These are phyloP conservation scores for Phytophthora palmivora DNA, from an alignment of 352 stramenopile species.

Conservation along the genomic window DNA sequence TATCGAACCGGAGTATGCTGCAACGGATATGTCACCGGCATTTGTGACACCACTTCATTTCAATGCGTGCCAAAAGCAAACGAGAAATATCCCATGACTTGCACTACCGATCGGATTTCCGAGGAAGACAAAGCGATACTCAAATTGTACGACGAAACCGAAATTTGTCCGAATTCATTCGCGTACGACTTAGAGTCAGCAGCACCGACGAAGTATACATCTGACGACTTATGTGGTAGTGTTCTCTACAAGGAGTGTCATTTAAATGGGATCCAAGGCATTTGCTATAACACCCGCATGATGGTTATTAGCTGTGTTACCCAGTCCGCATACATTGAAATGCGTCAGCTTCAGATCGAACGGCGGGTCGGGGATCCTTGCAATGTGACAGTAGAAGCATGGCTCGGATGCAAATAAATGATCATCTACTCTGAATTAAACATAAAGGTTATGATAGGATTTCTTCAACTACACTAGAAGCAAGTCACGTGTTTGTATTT, in stretches of 20 bases:
- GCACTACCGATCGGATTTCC: slow-evolving; percentile 26
- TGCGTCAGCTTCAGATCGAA: slow-evolving; percentile 45
- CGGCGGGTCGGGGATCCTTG: slow-evolving; percentile 36
- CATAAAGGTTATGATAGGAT: no score
- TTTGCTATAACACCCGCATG: slow-evolving; percentile 59
- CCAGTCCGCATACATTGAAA: slow-evolving; percentile 28
- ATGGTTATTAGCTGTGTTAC: slow-evolving; percentile 49
- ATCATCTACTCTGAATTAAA: no score
- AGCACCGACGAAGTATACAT: slow-evolving; percentile 30
- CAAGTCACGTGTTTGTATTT: no score
- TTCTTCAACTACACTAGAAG: no score
- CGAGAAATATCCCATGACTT: slow-evolving; percentile 33
- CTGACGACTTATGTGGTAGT: slow-evolving; percentile 39
- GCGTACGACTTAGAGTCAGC: slow-evolving; percentile 29
- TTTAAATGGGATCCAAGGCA: slow-evolving; percentile 30
- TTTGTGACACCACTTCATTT: slow-evolving; percentile 33
- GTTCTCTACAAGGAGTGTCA: slow-evolving; percentile 43
- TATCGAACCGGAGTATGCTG: slow-evolving; percentile 41
- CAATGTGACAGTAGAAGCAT: slow-evolving; percentile 38
- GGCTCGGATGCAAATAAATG: slow-evolving; percentile 39
- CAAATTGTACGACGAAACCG: slow-evolving; percentile 8
- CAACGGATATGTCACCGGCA: slow-evolving; percentile 39
- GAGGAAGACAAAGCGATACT: slow-evolving; percentile 29
- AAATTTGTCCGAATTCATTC: slow-evolving; percentile 27
- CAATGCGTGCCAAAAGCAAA: slow-evolving; percentile 30